A percentile compares a stretch with the other conserved stretches of the same genome.
Conservation (phyloP, 768 basidiomycete species). For the Lanmaoa rubissima region DNA sequence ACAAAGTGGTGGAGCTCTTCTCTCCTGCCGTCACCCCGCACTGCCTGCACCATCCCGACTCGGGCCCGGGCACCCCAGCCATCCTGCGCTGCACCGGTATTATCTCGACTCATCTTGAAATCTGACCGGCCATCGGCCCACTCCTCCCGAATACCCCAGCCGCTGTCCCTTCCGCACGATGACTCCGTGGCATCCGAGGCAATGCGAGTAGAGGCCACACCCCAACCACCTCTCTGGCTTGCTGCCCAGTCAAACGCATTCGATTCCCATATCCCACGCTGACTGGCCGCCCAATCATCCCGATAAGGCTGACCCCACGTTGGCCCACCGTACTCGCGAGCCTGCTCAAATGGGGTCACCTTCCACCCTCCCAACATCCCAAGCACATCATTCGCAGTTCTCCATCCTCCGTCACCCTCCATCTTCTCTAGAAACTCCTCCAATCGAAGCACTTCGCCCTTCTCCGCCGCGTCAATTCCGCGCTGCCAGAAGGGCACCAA, state of each 20-base stretch:
- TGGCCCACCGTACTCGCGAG: background rate
- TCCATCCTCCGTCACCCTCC: slow-evolving; percentile 35
- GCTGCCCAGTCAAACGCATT: background rate
- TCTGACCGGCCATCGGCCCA: slow-evolving; percentile 10
- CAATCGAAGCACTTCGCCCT: slow-evolving; percentile 41
- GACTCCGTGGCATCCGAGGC: slow-evolving; percentile 24
- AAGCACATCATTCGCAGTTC: slow-evolving; percentile 28
- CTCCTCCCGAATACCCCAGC: slow-evolving; percentile 20
- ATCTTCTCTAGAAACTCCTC: slow-evolving; percentile 47
- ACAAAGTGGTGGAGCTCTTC: slow-evolving; percentile 39
- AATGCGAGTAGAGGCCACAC: background rate
- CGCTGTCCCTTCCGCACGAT: slow-evolving; percentile 9
- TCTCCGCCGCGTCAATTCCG: slow-evolving; percentile 47
- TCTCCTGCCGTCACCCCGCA: background rate
- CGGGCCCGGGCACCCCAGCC: background rate
- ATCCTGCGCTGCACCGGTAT: background rate
- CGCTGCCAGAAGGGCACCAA: slow-evolving; percentile 55
- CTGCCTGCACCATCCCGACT: background rate
- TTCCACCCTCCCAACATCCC: slow-evolving; percentile 30
- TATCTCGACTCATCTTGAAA: background rate
- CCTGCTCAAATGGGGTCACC: slow-evolving; percentile 1
- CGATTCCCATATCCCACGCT: slow-evolving; percentile 9
- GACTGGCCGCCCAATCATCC: slow-evolving; percentile 10
- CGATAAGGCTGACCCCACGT: slow-evolving; percentile 11
- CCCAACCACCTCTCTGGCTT: slow-evolving; percentile 15